Conservation (phyloP, 768 basidiomycete genomes). For the Russula virescens region DNA sequence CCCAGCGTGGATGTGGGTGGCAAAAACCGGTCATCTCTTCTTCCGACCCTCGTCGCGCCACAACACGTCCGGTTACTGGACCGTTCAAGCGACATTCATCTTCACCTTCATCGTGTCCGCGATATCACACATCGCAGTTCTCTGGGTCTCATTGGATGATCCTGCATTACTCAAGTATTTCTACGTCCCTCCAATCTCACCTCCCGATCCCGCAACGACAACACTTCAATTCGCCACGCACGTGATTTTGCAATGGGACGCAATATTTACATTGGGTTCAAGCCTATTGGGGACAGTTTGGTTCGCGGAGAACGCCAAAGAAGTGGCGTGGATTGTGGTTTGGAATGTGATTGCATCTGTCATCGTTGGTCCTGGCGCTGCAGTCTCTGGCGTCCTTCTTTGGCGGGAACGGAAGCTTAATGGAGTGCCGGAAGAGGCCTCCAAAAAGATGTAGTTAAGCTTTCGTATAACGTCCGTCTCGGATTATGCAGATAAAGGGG, state of each 20-base stretch:
- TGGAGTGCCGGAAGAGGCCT: neutral
- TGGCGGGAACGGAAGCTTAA: slow-evolving; percentile 21
- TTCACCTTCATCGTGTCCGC: slow-evolving; percentile 17
- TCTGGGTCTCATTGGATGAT: slow-evolving; percentile 1
- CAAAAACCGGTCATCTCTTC: slow-evolving; percentile 15
- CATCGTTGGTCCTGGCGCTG: slow-evolving; percentile 19
- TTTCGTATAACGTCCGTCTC: no score
- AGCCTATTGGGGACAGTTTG: slow-evolving; percentile 17
- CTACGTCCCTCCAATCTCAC: slow-evolving; percentile 10
- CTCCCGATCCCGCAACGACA: slow-evolving; percentile 1
- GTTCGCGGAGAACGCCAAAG: slow-evolving; percentile 11
- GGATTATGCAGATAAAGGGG: neutral
- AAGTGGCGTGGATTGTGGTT: slow-evolving; percentile 1
- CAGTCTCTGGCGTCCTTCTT: slow-evolving; percentile 18
- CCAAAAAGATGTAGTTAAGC: neutral
- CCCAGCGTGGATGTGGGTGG: slow-evolving; percentile 15
- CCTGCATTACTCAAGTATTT: slow-evolving; percentile 9
- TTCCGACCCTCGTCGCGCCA: slow-evolving; percentile 17
- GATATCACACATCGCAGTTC: slow-evolving; percentile 12
- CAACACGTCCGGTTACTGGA: slow-evolving; percentile 19
- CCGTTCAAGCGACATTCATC: slow-evolving; percentile 17
- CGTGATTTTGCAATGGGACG: slow-evolving; percentile 20
- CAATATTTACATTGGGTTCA: slow-evolving; percentile 11
- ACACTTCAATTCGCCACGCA: slow-evolving; percentile 5
- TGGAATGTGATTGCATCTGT: slow-evolving; percentile 15